These are phyloP conservation scores for Sclerotinia borealis DNA, from an alignment of 2,329 filamentous ascomycete genomes.

Conservation along the genomic window DNA sequence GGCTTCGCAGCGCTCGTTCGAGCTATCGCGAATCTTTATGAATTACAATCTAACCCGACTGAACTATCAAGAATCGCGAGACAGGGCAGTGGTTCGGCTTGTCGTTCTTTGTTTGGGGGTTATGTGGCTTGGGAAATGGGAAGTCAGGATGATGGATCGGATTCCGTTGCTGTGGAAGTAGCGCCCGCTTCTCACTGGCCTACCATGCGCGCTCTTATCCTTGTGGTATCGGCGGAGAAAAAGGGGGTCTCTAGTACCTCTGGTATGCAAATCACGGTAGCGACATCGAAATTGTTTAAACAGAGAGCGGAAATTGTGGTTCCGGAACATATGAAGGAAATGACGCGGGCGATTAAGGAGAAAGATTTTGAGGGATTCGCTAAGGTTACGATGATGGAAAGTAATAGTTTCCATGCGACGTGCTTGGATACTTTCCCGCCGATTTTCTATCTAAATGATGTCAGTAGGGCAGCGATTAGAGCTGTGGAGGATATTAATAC, in stretches of 20 bases:
- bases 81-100: constrained; percentile 92
- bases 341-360: constrained; percentile 73
- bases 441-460: constrained; percentile 98
- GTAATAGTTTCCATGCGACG: constrained; percentile 92
- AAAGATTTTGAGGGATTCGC: constrained; percentile 84
- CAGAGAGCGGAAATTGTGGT: constrained; percentile 71
- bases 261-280: constrained; percentile 96
- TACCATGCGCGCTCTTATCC: constrained; percentile 83
- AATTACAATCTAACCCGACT: constrained; percentile 71
- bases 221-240: constrained; percentile 89
- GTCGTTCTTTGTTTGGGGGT: constrained; percentile 85
- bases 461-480: constrained; percentile 77
- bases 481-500: constrained; percentile 86
- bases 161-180: constrained; percentile 83
- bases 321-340: constrained; percentile 72
- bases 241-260: constrained; percentile 90
- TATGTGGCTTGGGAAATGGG: constrained; percentile 95
- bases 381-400: constrained; percentile 90
- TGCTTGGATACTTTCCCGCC: constrained; percentile 94
- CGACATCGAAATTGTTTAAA: constrained; percentile 81
- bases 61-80: constrained; percentile 85
- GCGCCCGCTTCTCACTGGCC: constrained; percentile 90
- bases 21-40: constrained; percentile 87
- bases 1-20: constrained; percentile 68
- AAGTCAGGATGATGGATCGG: constrained; percentile 66